Evolutionary conservation across 225 moss, liverwort and hornwort genomes (phyloP).

Genomic region (Antitrichia curtipendula): DNA sequence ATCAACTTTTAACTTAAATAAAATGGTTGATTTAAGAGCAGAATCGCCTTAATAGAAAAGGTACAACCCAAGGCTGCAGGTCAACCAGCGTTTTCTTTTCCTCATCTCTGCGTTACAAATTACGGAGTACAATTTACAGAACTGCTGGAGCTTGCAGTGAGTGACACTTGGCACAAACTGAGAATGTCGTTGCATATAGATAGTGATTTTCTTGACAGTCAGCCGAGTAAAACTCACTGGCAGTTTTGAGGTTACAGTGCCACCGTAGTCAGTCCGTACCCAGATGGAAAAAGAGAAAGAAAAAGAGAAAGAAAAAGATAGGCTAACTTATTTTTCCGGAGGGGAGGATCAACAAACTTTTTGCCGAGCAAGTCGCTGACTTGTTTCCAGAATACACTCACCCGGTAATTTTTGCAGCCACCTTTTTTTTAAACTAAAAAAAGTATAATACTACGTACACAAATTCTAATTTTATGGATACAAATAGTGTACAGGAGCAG

Average conservation of each 20-base stretch:
- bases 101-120: neutral
- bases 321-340: neutral
- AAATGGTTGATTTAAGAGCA: too few relatives aligned
- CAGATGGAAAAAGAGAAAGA: neutral
- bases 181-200: neutral
- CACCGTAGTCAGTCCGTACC: neutral
- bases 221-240: neutral
- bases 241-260: neutral
- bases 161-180: neutral
- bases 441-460: too few relatives aligned
- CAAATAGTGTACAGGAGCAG: neutral
- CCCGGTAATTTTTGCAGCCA: neutral
- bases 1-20: too few relatives aligned
- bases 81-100: neutral
- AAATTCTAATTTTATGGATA: neutral
- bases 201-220: neutral
- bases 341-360: neutral
- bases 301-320: too few relatives aligned
- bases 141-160: neutral
- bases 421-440: neutral
- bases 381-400: neutral
- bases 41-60: neutral
- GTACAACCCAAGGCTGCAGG: neutral
- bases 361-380: neutral
- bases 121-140: neutral